These are phyloP conservation scores for Crithidia thermophila DNA, from an alignment of 208 protist genomes.

Conservation along the genomic window DNA sequence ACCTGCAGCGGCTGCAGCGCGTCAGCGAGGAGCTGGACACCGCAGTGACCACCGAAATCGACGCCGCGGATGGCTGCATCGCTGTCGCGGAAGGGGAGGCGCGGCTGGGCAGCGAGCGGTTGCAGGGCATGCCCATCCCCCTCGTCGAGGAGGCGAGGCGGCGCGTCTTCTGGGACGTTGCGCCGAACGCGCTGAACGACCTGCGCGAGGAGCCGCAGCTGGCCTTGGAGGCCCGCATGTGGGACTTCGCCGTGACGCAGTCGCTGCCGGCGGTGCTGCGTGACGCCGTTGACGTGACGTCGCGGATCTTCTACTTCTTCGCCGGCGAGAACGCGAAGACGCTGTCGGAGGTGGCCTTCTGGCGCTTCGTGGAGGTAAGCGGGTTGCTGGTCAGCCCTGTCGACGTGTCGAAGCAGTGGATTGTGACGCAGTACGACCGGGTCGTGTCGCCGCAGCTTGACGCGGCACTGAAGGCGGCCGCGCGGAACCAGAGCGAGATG, in stretches of 20 bases:
- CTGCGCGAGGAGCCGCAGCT: conserved; percentile 36
- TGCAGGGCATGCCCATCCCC: conserved; percentile 47
- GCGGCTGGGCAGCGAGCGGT: conserved; percentile 44
- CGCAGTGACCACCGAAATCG: neutral
- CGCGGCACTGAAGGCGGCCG: conserved; percentile 38
- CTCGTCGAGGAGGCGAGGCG: conserved; percentile 41
- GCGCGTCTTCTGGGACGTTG: conserved; percentile 56
- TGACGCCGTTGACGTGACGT: conserved; percentile 43
- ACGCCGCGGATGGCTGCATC: conserved; percentile 5
- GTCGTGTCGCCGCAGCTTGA: conserved; percentile 79
- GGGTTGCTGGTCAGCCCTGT: conserved; percentile 22
- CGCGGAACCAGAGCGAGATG: conserved; percentile 49
- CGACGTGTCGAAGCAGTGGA: conserved; percentile 35
- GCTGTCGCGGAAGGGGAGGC: conserved; percentile 27
- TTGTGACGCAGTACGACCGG: conserved; percentile 67
- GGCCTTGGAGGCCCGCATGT: conserved; percentile 32
- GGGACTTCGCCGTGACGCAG: conserved; percentile 41
- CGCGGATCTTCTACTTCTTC: conserved; percentile 70
- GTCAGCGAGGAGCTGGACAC: conserved; percentile 14
- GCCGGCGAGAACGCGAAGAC: conserved; percentile 57
- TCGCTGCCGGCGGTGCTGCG: conserved; percentile 48
- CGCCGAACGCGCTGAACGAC: conserved; percentile 46
- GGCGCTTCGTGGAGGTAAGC: conserved; percentile 68
- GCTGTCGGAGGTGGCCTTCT: conserved; percentile 80
- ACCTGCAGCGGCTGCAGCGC: conserved; percentile 11